Conservation (phyloP, 768 basidiomycete genomes). For the Hemileccinum rubropunctum region DNA sequence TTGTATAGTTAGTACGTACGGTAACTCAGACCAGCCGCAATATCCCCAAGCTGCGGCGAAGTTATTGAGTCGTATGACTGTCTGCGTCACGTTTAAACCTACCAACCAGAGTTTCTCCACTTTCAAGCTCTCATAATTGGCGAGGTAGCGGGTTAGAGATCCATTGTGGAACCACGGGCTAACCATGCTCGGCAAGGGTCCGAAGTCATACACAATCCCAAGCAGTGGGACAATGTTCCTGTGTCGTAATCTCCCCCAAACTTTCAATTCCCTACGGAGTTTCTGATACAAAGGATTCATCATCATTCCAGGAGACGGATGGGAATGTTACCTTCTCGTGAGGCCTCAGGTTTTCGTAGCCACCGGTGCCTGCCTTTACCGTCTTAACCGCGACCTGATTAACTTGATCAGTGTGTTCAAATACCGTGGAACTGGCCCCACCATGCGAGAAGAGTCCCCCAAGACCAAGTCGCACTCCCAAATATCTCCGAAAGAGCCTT, state of each 20-base stretch:
- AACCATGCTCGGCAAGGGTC: conserved; percentile 30
- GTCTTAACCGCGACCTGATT: conserved; percentile 23
- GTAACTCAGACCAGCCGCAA: conserved; percentile 21
- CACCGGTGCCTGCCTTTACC: background rate
- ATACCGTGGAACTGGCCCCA: background rate
- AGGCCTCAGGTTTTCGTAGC: background rate
- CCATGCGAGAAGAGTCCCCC: conserved; percentile 2
- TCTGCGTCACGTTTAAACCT: background rate
- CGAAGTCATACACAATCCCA: conserved; percentile 30
- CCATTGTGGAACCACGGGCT: conserved; percentile 33
- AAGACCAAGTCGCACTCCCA: conserved; percentile 23
- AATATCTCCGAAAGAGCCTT: conserved; percentile 21
- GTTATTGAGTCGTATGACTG: background rate
- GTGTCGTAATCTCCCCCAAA: conserved; percentile 17
- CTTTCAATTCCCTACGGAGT: conserved; percentile 28
- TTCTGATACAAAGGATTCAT: conserved; percentile 6
- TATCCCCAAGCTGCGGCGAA: conserved; percentile 16
- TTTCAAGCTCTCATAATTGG: background rate
- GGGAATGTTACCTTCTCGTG: conserved; percentile 12
- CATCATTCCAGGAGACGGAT: background rate
- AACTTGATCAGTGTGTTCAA: background rate
- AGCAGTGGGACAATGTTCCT: conserved; percentile 31
- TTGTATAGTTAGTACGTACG: conserved; percentile 12
- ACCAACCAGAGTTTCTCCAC: conserved; percentile 8
- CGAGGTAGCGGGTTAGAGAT: conserved; percentile 23